Evolutionary conservation across 768 basidiomycete genomes (phyloP), one percentile per base, ranked within the genome.

Genomic region (Tulasnella calospora): DNA sequence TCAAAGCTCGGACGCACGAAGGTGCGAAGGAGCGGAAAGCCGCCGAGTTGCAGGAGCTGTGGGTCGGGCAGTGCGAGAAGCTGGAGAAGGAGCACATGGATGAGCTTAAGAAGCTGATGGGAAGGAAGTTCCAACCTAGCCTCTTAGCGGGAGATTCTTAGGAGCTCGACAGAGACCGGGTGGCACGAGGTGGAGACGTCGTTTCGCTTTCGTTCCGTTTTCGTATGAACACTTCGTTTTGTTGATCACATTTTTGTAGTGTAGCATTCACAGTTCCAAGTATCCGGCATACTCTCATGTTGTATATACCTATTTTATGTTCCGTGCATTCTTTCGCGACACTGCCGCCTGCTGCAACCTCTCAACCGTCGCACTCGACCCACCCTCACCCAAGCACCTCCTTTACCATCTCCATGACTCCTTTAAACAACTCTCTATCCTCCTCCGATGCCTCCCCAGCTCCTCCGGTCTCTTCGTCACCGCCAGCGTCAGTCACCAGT

Each of bases 321-420:
- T 67, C 33, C 55, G 8, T 67, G 15, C 27, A 23, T 57, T 8
- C 55, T 4, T 44, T 38, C 41, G 41, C 12, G 41, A 44, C 41
- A 9, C 38, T 38, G 41, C 41, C 41, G 2, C 8, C 41, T 8
- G 41, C 41, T 15, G 41, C 47, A 23, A 19, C 47, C 21, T 9
- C 70, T 19, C 70, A 70, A 3, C 70, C 35, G 5, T 21, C 21
- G 35, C 13, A 44, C 41, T 15, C 41, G 40, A 10, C 35, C 2
- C 21, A 19, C 40, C n/a, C 6, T 73, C 36, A 73, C 36, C 40
- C 38, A 41, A 73, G 46, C 27, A 73, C 71, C 27, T 67, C 61
- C 61, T 67, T 67, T 10, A 89, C 84, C 83, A 88, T 84, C 12
- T 84, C 83, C 87, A 88, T 86, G 21, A 88, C 83, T 33, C 84